Percentiles rank a stretch among this genome's conserved stretches.
Conservation (phyloP, 2,329 filamentous ascomycete genomes). For the Tolypocladium guangdongense region DNA sequence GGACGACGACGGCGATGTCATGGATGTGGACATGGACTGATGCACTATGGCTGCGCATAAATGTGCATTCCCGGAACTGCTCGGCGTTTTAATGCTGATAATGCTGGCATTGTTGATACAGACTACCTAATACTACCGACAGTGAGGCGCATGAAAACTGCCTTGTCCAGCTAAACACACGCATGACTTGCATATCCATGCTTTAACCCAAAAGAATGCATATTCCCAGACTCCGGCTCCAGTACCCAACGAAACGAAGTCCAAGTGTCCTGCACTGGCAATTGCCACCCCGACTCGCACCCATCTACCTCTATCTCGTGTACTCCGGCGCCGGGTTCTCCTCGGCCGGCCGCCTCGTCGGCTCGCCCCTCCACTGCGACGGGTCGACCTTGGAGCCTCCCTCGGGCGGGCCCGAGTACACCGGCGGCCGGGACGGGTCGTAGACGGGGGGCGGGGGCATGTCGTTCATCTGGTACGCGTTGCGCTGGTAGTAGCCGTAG, state of each 20-base stretch:
- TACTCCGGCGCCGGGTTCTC: constrained; percentile 14
- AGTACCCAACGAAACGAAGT: not conserved
- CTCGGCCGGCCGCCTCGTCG: constrained; percentile 13
- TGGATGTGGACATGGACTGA: constrained; percentile 57
- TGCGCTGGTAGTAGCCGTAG: constrained; percentile 10
- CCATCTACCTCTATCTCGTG: constrained; percentile 5
- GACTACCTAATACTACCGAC: not conserved
- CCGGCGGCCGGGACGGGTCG: constrained; percentile 44
- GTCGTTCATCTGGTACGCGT: constrained; percentile 36
- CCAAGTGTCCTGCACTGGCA: not conserved
- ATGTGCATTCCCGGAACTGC: not conserved
- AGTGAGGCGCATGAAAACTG: not conserved
- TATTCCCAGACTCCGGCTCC: not conserved
- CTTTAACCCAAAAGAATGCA: not conserved
- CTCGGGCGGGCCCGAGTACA: constrained; percentile 38
- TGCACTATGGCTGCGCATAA: not conserved
- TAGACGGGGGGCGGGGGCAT: constrained; percentile 48
- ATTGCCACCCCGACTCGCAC: not conserved
- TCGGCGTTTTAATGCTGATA: not conserved
- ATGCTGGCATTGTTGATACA: not conserved
- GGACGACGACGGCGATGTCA: constrained; percentile 46
- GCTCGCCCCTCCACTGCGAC: constrained; percentile 27
- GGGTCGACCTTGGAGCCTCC: constrained; percentile 44
- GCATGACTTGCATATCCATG: not conserved
- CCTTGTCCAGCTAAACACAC: not conserved